These are phyloP conservation scores for Apiospora pterosperma DNA, from an alignment of 2,329 filamentous ascomycete genomes.

Conservation along the genomic window DNA sequence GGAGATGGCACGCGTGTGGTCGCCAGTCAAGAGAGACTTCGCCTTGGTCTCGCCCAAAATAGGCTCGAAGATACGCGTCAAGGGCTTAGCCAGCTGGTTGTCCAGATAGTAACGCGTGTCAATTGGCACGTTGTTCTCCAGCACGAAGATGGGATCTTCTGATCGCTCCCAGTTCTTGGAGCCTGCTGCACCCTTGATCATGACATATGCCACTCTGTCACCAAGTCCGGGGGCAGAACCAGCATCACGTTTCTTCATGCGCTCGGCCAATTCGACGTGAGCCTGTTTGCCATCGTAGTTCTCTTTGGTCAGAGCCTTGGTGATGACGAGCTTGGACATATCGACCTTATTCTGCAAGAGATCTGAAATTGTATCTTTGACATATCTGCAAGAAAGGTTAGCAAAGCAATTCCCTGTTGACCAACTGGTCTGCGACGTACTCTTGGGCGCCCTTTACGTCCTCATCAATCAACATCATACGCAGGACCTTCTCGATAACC, in stretches of 20 bases:
- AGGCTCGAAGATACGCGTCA: conserved; percentile 94
- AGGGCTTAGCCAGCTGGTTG: conserved; percentile 93
- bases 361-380: conserved; percentile 93
- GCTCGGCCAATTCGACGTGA: conserved; percentile 89
- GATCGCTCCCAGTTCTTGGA: conserved; percentile 96
- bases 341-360: conserved; percentile 96
- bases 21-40: conserved; percentile 79
- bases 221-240: conserved; percentile 90
- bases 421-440: conserved; percentile 51
- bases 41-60: conserved; percentile 94
- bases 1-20: conserved; percentile 91
- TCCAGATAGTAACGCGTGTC: conserved; percentile 98
- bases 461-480: conserved; percentile 92
- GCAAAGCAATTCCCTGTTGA: conserved; percentile 19
- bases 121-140: conserved; percentile 96
- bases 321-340: conserved; percentile 99
- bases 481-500: conserved; percentile 92
- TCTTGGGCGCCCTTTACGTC: conserved; percentile 89
- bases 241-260: conserved; percentile 95
- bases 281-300: conserved; percentile 92
- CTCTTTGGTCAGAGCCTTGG: conserved; percentile 88
- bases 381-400: conserved; percentile 63
- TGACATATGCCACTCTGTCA: conserved; percentile 97
- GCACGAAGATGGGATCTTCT: conserved; percentile 93
- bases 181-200: conserved; percentile 84